phyloP scores from a whole-genome alignment of 371 early-diverging fungal species.

The Mortierella sp. region DNA sequence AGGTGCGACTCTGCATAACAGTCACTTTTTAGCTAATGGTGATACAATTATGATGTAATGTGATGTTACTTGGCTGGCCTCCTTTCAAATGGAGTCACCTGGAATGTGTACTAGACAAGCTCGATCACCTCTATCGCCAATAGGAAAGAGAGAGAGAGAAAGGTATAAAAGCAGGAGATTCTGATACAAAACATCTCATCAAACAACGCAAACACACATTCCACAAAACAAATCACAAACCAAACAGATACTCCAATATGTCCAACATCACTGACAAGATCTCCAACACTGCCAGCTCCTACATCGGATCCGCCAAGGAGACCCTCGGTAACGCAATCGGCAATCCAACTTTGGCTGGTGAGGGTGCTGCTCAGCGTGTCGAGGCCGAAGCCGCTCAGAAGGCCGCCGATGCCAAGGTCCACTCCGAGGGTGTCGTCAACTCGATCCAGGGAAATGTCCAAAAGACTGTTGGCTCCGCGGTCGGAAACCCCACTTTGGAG shows the following conservation, averaged over 20 bases:
- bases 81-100: background rate
- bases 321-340: slow-evolving; percentile 2
- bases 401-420: background rate
- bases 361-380: slow-evolving; percentile 7
- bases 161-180: background rate
- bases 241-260: slow-evolving; percentile 1
- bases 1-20: too few relatives aligned
- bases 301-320: slow-evolving; percentile 5
- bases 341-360: background rate
- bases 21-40: too few relatives aligned
- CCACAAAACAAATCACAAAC: background rate
- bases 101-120: background rate
- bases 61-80: too few relatives aligned
- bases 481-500: background rate
- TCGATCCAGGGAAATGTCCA: background rate
- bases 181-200: background rate
- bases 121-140: background rate
- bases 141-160: background rate
- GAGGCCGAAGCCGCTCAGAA: slow-evolving; percentile 7
- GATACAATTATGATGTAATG: too few relatives aligned
- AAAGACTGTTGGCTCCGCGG: background rate
- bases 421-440: background rate
- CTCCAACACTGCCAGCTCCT: slow-evolving; percentile 11
- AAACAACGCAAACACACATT: background rate
- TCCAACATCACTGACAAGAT: background rate